Percentiles rank a stretch among this genome's conserved stretches.
phyloP scores from a whole-genome alignment of 129 eudicot species.

The Logfia minima region DNA sequence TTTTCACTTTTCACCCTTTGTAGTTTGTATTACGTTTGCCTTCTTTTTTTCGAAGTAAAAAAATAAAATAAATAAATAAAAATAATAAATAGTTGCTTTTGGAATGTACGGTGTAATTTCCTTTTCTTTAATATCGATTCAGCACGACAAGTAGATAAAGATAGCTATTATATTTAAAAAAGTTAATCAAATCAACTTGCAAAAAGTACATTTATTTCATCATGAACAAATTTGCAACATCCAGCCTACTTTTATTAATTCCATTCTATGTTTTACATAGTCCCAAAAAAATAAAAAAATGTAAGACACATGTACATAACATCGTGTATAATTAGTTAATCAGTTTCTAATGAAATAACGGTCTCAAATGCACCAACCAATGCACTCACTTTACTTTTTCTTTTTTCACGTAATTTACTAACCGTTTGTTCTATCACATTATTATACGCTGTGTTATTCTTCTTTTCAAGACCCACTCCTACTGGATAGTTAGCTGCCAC shows the following conservation, averaged over 20 bases:
- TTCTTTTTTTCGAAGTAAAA: no score
- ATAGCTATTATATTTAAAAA: no score
- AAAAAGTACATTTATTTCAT: neutral
- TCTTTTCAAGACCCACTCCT: conserved; percentile 24
- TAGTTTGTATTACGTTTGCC: neutral
- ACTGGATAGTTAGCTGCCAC: conserved; percentile 18
- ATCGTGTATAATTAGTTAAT: neutral
- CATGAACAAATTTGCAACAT: neutral
- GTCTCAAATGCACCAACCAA: conserved; percentile 81
- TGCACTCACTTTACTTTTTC: conserved; percentile 62
- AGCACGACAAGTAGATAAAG: no score
- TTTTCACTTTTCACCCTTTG: neutral
- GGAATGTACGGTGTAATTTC: no score
- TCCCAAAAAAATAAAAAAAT: neutral
- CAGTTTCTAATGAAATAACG: conserved; percentile 52
- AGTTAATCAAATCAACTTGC: no score
- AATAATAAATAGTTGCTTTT: no score
- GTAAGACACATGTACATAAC: neutral
- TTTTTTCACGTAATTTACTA: conserved; percentile 44
- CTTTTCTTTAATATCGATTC: no score
- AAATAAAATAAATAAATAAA: no score
- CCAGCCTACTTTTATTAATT: no score
- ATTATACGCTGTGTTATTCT: conserved; percentile 50
- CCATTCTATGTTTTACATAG: neutral
- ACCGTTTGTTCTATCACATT: conserved; percentile 66